Evolutionary conservation across 2,329 filamentous ascomycete genomes (phyloP).

Genomic region (Exserohilum rostratum): DNA sequence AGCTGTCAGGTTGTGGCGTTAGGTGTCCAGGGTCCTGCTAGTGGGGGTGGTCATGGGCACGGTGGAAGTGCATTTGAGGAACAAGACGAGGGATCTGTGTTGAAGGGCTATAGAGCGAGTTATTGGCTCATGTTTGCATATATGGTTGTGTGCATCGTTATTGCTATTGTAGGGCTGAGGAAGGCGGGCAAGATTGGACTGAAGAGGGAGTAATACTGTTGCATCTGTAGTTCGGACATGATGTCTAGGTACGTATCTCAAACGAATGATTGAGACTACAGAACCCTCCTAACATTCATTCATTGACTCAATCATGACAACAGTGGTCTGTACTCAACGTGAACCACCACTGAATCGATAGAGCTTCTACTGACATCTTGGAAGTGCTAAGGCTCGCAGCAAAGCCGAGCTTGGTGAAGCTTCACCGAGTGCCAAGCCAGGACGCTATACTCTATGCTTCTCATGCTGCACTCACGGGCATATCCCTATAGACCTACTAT

Average conservation of each 20-base stretch:
- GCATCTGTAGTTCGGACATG: too few relatives aligned
- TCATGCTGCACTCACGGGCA: neutral
- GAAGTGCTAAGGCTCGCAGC: neutral
- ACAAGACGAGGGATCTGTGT: constrained; percentile 11
- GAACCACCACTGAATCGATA: too few relatives aligned
- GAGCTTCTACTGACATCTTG: too few relatives aligned
- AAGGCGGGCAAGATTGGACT: constrained; percentile 34
- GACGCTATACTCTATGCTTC: neutral
- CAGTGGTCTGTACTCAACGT: too few relatives aligned
- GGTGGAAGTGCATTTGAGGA: constrained; percentile 10
- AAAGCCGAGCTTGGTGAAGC: neutral
- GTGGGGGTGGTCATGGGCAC: constrained; percentile 9
- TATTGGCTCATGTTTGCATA: constrained; percentile 38
- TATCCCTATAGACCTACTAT: too few relatives aligned
- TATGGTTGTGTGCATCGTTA: constrained; percentile 27
- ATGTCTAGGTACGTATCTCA: too few relatives aligned
- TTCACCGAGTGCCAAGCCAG: neutral
- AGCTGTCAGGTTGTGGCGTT: constrained; percentile 37
- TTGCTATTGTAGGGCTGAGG: constrained; percentile 32
- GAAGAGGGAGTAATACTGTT: constrained; percentile 29
- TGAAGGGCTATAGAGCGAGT: constrained; percentile 31
- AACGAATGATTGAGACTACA: too few relatives aligned
- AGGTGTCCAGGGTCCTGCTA: constrained; percentile 16
- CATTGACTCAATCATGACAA: too few relatives aligned
- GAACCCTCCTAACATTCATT: too few relatives aligned